phyloP scores from a whole-genome alignment of 257 asterid genomes.

The Fraxinus quadrangulata region DNA sequence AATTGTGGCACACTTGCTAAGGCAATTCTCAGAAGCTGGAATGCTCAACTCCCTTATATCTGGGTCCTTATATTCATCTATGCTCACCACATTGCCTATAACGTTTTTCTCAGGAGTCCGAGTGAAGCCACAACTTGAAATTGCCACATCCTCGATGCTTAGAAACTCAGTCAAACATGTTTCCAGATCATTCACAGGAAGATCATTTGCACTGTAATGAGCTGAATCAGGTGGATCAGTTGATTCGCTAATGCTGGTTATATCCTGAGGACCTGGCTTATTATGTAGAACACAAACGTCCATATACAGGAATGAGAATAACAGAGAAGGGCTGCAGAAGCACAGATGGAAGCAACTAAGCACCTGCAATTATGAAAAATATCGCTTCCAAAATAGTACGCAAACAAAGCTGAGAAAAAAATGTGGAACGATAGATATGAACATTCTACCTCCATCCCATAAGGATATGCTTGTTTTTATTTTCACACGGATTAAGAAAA shows the following conservation, averaged over 20 bases:
- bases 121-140: constrained; percentile 27
- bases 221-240: too few species aligned
- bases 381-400: neutral
- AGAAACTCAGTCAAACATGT: constrained; percentile 43
- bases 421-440: neutral
- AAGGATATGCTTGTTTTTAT: too few species aligned
- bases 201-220: constrained; percentile 26
- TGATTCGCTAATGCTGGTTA: constrained; percentile 35
- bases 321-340: constrained; percentile 28
- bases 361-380: neutral
- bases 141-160: constrained; percentile 39
- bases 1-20: constrained; percentile 54
- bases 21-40: constrained; percentile 41
- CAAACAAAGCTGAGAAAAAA: neutral
- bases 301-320: constrained; percentile 48
- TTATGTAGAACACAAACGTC: constrained; percentile 47
- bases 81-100: constrained; percentile 25
- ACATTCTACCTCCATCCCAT: too few species aligned
- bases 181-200: constrained; percentile 51
- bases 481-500: too few species aligned
- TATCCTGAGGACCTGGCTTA: constrained; percentile 46
- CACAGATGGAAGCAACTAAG: constrained; percentile 3
- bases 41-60: constrained; percentile 21
- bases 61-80: constrained; percentile 32
- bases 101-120: constrained; percentile 30